Conservation (phyloP, 345 rosid species). For the Gossypium australe region DNA sequence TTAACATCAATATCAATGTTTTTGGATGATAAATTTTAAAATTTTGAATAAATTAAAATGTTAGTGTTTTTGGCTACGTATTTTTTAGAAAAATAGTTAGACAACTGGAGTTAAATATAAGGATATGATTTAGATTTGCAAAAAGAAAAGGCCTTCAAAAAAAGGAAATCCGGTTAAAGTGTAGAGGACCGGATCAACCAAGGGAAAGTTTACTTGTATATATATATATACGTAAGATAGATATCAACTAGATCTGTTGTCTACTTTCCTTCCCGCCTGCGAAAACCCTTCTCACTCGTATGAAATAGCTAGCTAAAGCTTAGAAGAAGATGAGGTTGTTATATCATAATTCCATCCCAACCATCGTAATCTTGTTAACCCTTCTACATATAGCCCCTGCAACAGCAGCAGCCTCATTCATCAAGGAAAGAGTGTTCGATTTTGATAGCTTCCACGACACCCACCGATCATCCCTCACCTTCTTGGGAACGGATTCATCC, state of each 20-base stretch:
- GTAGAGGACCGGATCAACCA: not conserved
- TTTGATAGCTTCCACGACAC: not conserved
- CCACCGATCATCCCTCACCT: not conserved
- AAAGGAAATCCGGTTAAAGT: not conserved
- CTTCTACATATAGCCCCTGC: not conserved
- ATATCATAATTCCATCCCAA: not conserved
- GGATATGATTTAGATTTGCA: too few relatives aligned
- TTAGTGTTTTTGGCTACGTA: too few relatives aligned
- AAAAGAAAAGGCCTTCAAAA: too few relatives aligned
- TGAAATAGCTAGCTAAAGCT: not conserved
- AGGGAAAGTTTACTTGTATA: not conserved
- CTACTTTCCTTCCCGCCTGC: not conserved
- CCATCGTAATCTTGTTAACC: not conserved
- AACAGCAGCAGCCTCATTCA: conserved; percentile 1
- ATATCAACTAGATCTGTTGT: not conserved
- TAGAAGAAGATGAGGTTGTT: not conserved
- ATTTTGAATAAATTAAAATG: too few relatives aligned
- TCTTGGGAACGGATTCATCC: not conserved
- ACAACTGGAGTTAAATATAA: too few relatives aligned
- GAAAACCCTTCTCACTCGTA: not conserved
- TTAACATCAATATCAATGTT: too few relatives aligned
- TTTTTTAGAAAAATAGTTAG: too few relatives aligned
- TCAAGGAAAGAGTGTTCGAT: not conserved
- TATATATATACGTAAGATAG: not conserved
- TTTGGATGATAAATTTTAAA: too few relatives aligned